Evolutionary conservation across 306 rosid genomes (phyloP), one percentile per base, ranked within the genome.

Genomic region (Acmispon strigosus): DNA sequence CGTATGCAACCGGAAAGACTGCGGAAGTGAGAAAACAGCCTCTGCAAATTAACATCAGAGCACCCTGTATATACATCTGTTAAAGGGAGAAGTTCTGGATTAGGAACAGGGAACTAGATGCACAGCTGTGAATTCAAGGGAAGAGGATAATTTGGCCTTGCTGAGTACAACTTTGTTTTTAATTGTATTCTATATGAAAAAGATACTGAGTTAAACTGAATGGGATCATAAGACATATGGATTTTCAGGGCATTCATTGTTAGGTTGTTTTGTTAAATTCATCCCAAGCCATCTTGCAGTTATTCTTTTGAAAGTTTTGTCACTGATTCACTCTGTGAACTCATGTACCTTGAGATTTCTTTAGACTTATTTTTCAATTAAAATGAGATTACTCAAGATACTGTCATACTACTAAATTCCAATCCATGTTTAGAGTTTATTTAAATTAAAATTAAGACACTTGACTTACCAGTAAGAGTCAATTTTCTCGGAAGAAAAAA

Each of bases 1-100:
- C 55, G 80, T 70, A 16, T 84, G 88, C 82, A 84, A 84, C 78
- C 52, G 73, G 3, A 80, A 81, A 76, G 83, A 56, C 7, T 80
- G 85, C 61, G 81, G 81, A 66, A 56, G 53, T 66, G 83, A 80
- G 83, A 81, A 45, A 76, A 72, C 85, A 64, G 69, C 68, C 22
- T 69, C 83, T 64, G 55, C 78, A 74, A 63, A 51, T 9, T 73
- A 57, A 71, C 18, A 42, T 41, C 37, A 16, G 44, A 64, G 14
- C 58, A 44, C 8, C 15, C 15, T 77, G 63, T 67, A 24, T 69
- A 32, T 53, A 48, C 71, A 49, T 49, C 72, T 75, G 47, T 73
- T 8, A 15, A 79, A 56, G 66, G 63, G 48, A 52, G 42, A 78
- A 49, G 4, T 50, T 43, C 43, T 51, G 68, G 62, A 45, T 73